A percentile compares a stretch with the other conserved stretches of the same genome.
These are phyloP conservation scores for Arachnopeziza araneosa DNA, from an alignment of 2,329 filamentous ascomycete species.

Conservation along the genomic window DNA sequence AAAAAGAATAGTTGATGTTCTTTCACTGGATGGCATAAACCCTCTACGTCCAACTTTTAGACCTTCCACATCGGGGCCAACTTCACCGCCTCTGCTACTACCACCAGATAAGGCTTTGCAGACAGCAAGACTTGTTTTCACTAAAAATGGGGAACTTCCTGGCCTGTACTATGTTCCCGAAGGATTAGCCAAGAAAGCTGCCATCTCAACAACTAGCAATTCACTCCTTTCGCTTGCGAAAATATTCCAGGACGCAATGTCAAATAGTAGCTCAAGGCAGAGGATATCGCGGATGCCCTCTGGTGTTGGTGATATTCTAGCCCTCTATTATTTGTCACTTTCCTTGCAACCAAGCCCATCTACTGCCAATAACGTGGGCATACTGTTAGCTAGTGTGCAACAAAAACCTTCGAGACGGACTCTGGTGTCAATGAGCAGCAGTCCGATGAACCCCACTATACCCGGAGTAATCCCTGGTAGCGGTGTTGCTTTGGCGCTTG, in stretches of 20 bases:
- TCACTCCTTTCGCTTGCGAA: slow-evolving; percentile 91
- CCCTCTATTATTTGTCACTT: slow-evolving; percentile 90
- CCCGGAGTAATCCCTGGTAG: slow-evolving; percentile 81
- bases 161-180: slow-evolving; percentile 70
- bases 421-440: slow-evolving; percentile 25
- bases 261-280: slow-evolving; percentile 45
- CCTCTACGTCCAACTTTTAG: slow-evolving; percentile 28
- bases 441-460: slow-evolving; percentile 43
- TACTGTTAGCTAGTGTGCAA: slow-evolving; percentile 90
- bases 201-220: slow-evolving; percentile 91
- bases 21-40: slow-evolving; percentile 45
- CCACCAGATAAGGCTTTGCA: slow-evolving; percentile 77
- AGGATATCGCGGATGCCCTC: slow-evolving; percentile 56
- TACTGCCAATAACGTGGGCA: slow-evolving; percentile 96
- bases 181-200: slow-evolving; percentile 67
- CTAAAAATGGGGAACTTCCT: slow-evolving; percentile 68
- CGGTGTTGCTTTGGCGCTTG: slow-evolving; percentile 78
- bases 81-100: slow-evolving; percentile 59
- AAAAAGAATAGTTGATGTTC: slow-evolving; percentile 64
- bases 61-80: slow-evolving; percentile 5
- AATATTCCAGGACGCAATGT: slow-evolving; percentile 95
- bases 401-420: slow-evolving; percentile 46
- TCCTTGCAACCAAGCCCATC: slow-evolving; percentile 94
- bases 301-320: slow-evolving; percentile 85
- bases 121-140: slow-evolving; percentile 79